A percentile compares a stretch with the other conserved stretches of the same genome.
Conservation (phyloP, 1,139 yeast genomes). For the Arxiozyma slooffiae region DNA sequence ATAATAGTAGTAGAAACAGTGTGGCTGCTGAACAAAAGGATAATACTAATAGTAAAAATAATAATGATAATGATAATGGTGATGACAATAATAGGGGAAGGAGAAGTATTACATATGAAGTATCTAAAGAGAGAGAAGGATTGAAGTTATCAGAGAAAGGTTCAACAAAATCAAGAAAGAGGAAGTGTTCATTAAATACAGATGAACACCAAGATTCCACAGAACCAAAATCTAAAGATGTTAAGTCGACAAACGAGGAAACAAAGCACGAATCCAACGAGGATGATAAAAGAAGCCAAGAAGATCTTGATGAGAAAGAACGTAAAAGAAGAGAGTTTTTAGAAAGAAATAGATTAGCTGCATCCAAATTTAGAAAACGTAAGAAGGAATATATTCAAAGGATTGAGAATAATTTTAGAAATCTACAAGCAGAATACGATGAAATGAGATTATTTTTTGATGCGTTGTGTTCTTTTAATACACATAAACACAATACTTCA, state of each 20-base stretch:
- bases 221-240: neutral
- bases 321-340: constrained; percentile 74
- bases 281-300: neutral
- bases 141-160: neutral
- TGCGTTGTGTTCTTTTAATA: constrained; percentile 2
- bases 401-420: constrained; percentile 67
- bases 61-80: too few species aligned
- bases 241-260: neutral
- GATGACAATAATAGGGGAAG: too few species aligned
- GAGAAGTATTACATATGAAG: neutral
- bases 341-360: constrained; percentile 90
- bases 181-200: neutral
- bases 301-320: constrained; percentile 34
- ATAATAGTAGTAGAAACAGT: neutral
- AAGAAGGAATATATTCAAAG: constrained; percentile 81
- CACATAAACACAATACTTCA: neutral
- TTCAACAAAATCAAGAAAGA: neutral
- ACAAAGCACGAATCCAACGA: neutral
- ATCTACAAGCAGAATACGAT: constrained; percentile 63
- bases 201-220: neutral
- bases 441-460: constrained; percentile 37
- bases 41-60: neutral
- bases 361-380: constrained; percentile 88
- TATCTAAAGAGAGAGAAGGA: neutral
- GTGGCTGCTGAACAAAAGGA: neutral